These are phyloP conservation scores for Funneliformis caledonium DNA, from an alignment of 371 early-diverging fungal species.

Conservation along the genomic window DNA sequence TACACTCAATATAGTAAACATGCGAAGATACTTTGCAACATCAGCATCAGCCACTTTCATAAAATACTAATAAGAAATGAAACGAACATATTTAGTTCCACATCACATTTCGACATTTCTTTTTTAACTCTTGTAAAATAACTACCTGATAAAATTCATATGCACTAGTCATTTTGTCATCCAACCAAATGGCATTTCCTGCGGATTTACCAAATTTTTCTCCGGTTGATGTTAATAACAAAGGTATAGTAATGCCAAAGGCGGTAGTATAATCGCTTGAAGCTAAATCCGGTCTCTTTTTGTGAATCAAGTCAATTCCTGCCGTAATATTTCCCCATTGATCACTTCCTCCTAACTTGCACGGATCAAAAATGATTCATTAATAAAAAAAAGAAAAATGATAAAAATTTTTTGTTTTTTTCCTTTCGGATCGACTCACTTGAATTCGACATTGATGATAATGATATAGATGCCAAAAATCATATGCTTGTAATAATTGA, in stretches of 20 bases:
- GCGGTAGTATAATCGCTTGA: conserved; percentile 48
- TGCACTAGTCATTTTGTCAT: conserved; percentile 73
- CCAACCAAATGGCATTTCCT: conserved; percentile 95
- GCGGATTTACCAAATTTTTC: conserved; percentile 97
- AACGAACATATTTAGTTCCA: not conserved
- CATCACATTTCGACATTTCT: not conserved
- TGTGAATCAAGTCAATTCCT: conserved; percentile 89
- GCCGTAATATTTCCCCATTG: conserved; percentile 98
- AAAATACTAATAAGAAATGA: conserved; percentile 65
- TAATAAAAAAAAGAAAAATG: not conserved
- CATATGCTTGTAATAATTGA: conserved; percentile 94
- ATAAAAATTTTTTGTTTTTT: not conserved
- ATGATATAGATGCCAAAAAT: conserved; percentile 84
- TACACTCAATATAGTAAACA: conserved; percentile 79
- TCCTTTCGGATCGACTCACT: conserved; percentile 45
- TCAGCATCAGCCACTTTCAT: conserved; percentile 83
- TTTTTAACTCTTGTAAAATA: not conserved
- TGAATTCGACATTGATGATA: conserved; percentile 72
- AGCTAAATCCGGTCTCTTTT: conserved; percentile 47
- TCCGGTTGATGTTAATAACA: conserved; percentile 84
- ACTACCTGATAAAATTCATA: conserved; percentile 92
- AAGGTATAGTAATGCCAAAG: conserved; percentile 88
- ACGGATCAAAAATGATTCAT: not conserved
- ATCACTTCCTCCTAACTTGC: conserved; percentile 92
- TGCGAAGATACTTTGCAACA: conserved; percentile 71